phyloP scores from a whole-genome alignment of 164 flowering plant species.

The Berberis vulgaris region DNA sequence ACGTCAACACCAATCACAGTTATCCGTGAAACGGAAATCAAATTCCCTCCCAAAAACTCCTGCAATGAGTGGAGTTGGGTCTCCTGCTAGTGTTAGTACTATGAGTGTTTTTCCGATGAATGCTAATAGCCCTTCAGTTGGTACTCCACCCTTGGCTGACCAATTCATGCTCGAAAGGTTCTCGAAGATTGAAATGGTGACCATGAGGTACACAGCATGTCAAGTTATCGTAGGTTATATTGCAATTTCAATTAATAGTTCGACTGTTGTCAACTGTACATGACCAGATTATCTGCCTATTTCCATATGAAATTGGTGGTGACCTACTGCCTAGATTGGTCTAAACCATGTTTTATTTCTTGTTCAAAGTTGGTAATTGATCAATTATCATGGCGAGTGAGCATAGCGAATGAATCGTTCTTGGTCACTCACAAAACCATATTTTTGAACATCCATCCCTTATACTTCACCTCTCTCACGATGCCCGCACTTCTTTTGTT shows the following conservation, averaged over 20 bases:
- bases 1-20: constrained; percentile 56
- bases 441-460: too few species aligned
- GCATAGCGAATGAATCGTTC: too few species aligned
- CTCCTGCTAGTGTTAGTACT: constrained; percentile 80
- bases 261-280: too few species aligned
- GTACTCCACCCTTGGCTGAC: constrained; percentile 49
- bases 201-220: constrained; percentile 48
- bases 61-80: constrained; percentile 63
- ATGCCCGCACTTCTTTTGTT: too few species aligned
- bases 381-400: too few species aligned
- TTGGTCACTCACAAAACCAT: too few species aligned
- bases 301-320: too few species aligned
- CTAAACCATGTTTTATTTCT: too few species aligned
- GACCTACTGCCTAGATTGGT: too few species aligned
- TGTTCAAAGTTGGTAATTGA: too few species aligned
- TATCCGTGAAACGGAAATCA: constrained; percentile 56
- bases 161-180: constrained; percentile 62
- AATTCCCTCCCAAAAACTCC: constrained; percentile 73
- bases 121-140: constrained; percentile 75
- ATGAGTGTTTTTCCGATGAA: constrained; percentile 42
- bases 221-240: not conserved
- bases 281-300: too few species aligned
- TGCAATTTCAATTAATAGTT: not conserved
- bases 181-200: constrained; percentile 73
- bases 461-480: too few species aligned